Evolutionary conservation across 1,284 basidiomycete genomes (phyloP), one percentile per base, ranked within the genome.

Genomic region (Inonotus obliquus): DNA sequence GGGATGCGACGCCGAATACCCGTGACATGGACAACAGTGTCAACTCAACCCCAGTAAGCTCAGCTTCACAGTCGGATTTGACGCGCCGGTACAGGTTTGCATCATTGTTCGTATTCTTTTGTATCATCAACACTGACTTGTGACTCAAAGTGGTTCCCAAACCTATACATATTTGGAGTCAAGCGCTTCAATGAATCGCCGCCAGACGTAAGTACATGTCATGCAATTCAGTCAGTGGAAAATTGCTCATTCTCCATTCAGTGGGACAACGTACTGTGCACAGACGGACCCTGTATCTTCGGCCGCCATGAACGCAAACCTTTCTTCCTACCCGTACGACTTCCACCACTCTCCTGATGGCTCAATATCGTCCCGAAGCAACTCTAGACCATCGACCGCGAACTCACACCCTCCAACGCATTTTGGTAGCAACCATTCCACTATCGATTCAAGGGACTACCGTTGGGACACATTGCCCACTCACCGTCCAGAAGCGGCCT

Each of bases 301-400:
- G 35, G 21, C 38, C 62, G 32, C 9, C 60, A 39, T 57, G 45
- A 19, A 51, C 62, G 13, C 52, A 23, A 35, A 35, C 38, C 45
- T 59, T 25, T 38, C 58, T 21, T 39, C 62, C 14, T 56, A 32
- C 25, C 57, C 48, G 14, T 63, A 63, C 25, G 54, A 49, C 7
- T 55, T 54, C 41, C 48, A 32, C 21, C 35, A 51, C 19, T 61
- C 59, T 44, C 54, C 59, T 14, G 53, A 55, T 48, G 54, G 63
- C 32, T 63, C 62, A 13, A 57, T 57, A 19, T 61, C 59, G 2
- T 64, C 63, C 4, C 59, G 59, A 19, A 55, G 54, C 44, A 62
- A 85, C 59, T 78, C 77, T 44, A 74, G 83, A 27, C 84, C 85
- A 13, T 87, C 84, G 1, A 87, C 86, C 17, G 83, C 84, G 10